These are phyloP conservation scores for Rhizopogon salebrosus DNA, from an alignment of 768 basidiomycete species.

Conservation along the genomic window DNA sequence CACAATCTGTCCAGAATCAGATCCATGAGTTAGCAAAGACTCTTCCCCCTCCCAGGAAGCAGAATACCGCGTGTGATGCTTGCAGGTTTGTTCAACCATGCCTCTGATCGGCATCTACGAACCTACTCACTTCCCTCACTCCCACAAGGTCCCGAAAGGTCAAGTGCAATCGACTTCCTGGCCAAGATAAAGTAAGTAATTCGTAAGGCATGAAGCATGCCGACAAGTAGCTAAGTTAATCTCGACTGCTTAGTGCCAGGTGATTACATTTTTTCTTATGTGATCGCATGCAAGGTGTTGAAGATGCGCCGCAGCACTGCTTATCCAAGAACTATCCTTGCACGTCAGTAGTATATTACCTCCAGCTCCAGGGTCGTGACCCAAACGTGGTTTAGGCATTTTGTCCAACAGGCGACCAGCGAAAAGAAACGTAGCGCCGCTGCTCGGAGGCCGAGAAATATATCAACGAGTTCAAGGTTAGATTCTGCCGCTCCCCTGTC, in stretches of 20 bases:
- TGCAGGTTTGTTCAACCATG: constrained; percentile 54
- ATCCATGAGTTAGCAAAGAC: constrained; percentile 78
- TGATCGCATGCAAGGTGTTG: background rate
- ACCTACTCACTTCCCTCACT: constrained; percentile 4
- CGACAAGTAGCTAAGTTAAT: constrained; percentile 2
- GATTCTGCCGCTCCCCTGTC: constrained; percentile 12
- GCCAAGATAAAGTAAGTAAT: constrained; percentile 69
- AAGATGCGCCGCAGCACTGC: constrained; percentile 57
- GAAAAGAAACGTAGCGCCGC: constrained; percentile 71
- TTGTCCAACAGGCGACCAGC: constrained; percentile 78
- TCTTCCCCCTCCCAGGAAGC: constrained; percentile 80
- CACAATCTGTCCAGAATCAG: constrained; percentile 70
- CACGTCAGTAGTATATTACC: constrained; percentile 57
- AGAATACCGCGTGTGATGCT: constrained; percentile 91
- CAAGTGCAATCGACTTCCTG: constrained; percentile 79
- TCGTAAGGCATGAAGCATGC: constrained; percentile 8
- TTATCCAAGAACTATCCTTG: constrained; percentile 84
- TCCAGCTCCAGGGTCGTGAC: constrained; percentile 14
- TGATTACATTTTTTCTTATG: constrained; percentile 21
- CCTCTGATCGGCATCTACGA: constrained; percentile 6
- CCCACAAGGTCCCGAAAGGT: constrained; percentile 74
- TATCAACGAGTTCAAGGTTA: constrained; percentile 47
- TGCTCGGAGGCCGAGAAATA: constrained; percentile 61
- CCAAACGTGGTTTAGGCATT: constrained; percentile 45
- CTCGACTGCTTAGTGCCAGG: constrained; percentile 53